Evolutionary conservation across 805 yeast genomes (phyloP), one percentile per base, ranked within the genome.

Genomic region (Teunomyces funiuensis): DNA sequence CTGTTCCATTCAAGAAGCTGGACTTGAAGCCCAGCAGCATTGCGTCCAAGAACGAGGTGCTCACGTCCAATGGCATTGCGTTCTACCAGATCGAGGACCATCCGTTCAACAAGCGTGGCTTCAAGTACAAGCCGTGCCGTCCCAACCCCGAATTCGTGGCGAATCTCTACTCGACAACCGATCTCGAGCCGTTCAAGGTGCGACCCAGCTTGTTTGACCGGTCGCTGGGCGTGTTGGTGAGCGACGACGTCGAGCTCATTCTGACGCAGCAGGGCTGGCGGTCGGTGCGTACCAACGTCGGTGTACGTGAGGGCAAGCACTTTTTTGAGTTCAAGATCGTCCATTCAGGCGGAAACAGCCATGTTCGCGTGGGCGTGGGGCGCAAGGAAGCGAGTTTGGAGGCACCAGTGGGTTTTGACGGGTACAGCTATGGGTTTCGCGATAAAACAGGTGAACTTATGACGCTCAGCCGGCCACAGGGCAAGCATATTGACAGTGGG

Each of bases 381-480:
- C 69, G 98, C 39, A 74, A 88, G 46, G 98, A 91, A 55, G 93
- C 96, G 2, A 79, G 88, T 37, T 63, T 90, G 33, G 97, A 91
- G 51, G 96, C 95, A 0, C 98, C 99, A 0, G 93, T 90, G 5
- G 99, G 99, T 2, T 88, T 79, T 54, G 98, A 93, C 61, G 91
- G 89, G 0, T 93, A 89, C 64, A 91, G 97, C 0, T 91, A 93
- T 61, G 97, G 96, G 2, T 55, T 93, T 2, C 73, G 97, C 44
- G 97, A 91, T 63, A 74, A 76, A 27, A 72, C 75, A 5, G 90
- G 95, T 2, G 85, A 86, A 50, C 78, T 77, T 20, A 73, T 93
- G 17, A 95, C 93, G 49, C 63, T 84, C 33, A 82, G 91, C 44
- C 74, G 90, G 37, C 88, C 88, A 0, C 57, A 62, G 18, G 72